phyloP scores from a whole-genome alignment of 495 filamentous ascomycete species.

The Penicillium macrosclerotiorum region DNA sequence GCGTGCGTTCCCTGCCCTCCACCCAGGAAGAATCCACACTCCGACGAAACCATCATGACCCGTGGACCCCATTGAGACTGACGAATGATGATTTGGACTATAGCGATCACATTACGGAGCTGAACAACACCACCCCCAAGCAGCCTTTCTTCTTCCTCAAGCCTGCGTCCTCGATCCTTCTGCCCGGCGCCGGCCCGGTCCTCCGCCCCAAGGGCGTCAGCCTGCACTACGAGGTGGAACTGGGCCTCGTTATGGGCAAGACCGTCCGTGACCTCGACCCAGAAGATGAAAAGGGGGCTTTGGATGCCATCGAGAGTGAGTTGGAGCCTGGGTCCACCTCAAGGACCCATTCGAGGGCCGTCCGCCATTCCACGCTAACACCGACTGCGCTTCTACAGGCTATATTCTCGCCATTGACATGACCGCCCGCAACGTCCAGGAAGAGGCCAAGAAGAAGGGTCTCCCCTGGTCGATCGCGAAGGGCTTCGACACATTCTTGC shows the following conservation, averaged over 20 bases:
- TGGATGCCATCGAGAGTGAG: constrained; percentile 51
- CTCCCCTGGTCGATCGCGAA: constrained; percentile 96
- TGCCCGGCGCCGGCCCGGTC: constrained; percentile 75
- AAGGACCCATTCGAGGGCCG: too few species aligned
- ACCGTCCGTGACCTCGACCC: constrained; percentile 67
- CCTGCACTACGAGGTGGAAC: constrained; percentile 93
- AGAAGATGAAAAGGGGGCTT: constrained; percentile 51
- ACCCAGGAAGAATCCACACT: too few species aligned
- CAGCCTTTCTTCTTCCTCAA: constrained; percentile 99
- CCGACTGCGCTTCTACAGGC: constrained; percentile 39
- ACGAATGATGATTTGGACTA: constrained; percentile 7
- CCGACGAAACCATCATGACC: too few species aligned
- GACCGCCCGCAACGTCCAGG: constrained; percentile 90
- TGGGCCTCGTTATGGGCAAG: constrained; percentile 84
- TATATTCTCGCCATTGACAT: constrained; percentile 90
- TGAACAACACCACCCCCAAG: constrained; percentile 79
- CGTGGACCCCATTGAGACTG: background rate
- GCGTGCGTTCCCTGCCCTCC: too few species aligned
- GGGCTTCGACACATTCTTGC: constrained; percentile 96
- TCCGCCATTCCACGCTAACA: background rate
- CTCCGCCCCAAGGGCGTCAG: constrained; percentile 77
- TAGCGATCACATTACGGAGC: constrained; percentile 91
- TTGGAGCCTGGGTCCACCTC: too few species aligned
- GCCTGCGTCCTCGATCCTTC: constrained; percentile 77
- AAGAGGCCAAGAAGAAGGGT: constrained; percentile 93